Percentiles rank a stretch among this genome's conserved stretches.
These are phyloP conservation scores for Trypanosomatidae sp. DNA, from an alignment of 208 protist genomes.

Conservation along the genomic window DNA sequence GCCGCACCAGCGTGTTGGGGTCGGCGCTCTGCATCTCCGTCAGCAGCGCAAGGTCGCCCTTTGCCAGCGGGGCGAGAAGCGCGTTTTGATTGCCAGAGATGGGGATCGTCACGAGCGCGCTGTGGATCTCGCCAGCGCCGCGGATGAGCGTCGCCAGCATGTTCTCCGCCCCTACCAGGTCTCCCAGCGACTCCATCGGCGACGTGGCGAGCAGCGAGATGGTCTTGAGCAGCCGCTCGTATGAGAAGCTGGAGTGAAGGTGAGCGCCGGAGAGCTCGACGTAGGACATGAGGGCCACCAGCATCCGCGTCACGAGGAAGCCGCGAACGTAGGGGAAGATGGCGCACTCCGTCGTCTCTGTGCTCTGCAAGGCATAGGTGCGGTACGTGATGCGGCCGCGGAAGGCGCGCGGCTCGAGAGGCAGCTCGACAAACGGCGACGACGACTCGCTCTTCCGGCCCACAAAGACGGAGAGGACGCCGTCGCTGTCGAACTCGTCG, in stretches of 20 bases:
- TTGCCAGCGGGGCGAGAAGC: conserved; percentile 19
- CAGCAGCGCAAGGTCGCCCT: conserved; percentile 45
- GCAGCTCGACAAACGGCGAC: conserved; percentile 71
- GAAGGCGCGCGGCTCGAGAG: conserved; percentile 75
- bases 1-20: conserved; percentile 28
- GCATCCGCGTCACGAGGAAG: conserved; percentile 82
- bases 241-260: conserved; percentile 30
- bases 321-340: conserved; percentile 71
- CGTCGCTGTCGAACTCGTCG: conserved; percentile 86
- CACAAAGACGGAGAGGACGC: conserved; percentile 77
- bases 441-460: conserved; percentile 87
- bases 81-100: conserved; percentile 16
- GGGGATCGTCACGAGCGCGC: conserved; percentile 32
- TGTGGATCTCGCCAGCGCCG: conserved; percentile 30
- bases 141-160: conserved; percentile 39
- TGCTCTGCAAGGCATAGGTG: conserved; percentile 32
- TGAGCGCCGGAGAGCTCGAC: conserved; percentile 31
- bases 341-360: conserved; percentile 38
- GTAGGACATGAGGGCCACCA: conserved; percentile 81
- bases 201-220: conserved; percentile 46
- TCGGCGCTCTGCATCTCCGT: conserved; percentile 28
- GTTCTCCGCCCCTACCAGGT: conserved; percentile 46
- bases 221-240: conserved; percentile 38
- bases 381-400: conserved; percentile 82
- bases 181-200: conserved; percentile 34